Conservation (phyloP, 352 stramenopile genomes). For the Pythium vanterpoolii region DNA sequence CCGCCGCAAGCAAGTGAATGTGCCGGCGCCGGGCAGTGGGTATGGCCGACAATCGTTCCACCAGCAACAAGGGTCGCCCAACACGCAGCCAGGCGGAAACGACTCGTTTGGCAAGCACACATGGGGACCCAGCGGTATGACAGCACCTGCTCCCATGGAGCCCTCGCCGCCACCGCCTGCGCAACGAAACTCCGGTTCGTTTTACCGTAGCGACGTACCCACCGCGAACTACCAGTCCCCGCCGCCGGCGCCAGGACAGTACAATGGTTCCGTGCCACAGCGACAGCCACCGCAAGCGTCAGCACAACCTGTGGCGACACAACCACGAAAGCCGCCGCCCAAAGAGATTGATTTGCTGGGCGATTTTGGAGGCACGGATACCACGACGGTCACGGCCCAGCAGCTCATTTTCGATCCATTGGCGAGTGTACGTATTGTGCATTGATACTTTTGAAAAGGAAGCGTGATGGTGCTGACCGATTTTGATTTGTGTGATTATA, state of each 20-base stretch:
- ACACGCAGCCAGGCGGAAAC: neutral
- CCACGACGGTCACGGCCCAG: slow-evolving; percentile 58
- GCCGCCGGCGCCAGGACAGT: neutral
- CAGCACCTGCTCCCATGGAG: slow-evolving; percentile 26
- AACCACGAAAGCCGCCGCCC: slow-evolving; percentile 17
- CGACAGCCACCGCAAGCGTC: slow-evolving; percentile 1
- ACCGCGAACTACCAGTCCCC: slow-evolving; percentile 13
- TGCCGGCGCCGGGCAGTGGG: neutral
- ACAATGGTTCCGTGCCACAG: neutral
- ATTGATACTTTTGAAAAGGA: neutral
- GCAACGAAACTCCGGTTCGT: slow-evolving; percentile 22
- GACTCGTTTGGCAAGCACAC: slow-evolving; percentile 60
- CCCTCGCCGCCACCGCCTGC: slow-evolving; percentile 21
- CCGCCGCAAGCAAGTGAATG: slow-evolving; percentile 47
- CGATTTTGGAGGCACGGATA: slow-evolving; percentile 48
- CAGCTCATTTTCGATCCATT: slow-evolving; percentile 75
- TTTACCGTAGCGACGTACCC: slow-evolving; percentile 5
- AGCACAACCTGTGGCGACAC: neutral
- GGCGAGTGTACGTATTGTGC: slow-evolving; percentile 38
- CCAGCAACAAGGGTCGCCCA: slow-evolving; percentile 17
- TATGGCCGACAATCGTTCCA: slow-evolving; percentile 26
- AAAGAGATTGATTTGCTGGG: slow-evolving; percentile 82
- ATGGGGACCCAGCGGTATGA: slow-evolving; percentile 60
- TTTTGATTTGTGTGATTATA: no score
- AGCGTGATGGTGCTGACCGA: neutral